Percentiles rank a stretch among this genome's conserved stretches.
Evolutionary conservation across 2,329 filamentous ascomycete species (phyloP).

Genomic region (Leptodontidium sp.): DNA sequence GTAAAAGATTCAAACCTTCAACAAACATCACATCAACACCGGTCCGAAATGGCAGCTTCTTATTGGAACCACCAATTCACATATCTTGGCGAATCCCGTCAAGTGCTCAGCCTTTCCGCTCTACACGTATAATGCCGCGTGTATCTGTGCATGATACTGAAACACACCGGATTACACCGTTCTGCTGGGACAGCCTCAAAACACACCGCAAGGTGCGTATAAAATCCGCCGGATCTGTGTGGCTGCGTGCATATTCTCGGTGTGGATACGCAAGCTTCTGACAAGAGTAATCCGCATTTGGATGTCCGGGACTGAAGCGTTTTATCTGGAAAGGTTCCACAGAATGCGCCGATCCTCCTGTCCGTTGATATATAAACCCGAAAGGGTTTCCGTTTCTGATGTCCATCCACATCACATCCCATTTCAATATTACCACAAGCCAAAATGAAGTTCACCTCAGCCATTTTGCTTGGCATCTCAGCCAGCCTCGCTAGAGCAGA

Average conservation of each 20-base stretch:
- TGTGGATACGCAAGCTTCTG: constrained; percentile 16
- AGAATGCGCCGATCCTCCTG: not conserved
- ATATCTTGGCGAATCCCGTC: not conserved
- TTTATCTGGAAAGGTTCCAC: not conserved
- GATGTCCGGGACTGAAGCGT: constrained; percentile 7
- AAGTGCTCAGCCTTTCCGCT: not conserved
- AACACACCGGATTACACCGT: constrained; percentile 5
- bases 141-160: constrained; percentile 10
- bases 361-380: not conserved
- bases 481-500: constrained; percentile 15
- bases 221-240: constrained; percentile 9
- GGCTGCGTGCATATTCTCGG: constrained; percentile 9
- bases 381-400: not conserved
- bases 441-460: constrained; percentile 20
- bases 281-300: not conserved
- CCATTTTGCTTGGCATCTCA: constrained; percentile 7
- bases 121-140: constrained; percentile 3
- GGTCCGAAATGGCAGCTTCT: not conserved
- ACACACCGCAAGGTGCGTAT: constrained; percentile 8
- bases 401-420: not conserved
- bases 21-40: not conserved
- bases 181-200: constrained; percentile 6
- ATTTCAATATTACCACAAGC: not conserved
- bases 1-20: not conserved
- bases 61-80: not conserved